Conservation (phyloP, 2,329 filamentous ascomycete species). For the Nothopassalora personata region DNA sequence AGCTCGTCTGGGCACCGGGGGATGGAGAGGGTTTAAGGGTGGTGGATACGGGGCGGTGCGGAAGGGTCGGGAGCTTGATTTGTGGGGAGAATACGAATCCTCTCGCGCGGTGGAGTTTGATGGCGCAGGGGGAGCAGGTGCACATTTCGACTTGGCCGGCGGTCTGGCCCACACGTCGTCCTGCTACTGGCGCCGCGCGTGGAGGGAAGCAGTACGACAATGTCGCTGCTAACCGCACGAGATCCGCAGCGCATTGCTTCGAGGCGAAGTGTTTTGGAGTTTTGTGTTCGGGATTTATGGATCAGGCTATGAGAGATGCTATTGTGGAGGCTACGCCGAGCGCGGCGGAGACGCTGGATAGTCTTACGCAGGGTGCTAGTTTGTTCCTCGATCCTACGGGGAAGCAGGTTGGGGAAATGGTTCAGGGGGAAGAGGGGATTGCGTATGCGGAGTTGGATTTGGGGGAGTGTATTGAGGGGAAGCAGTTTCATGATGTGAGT, state of each 20-base stretch:
- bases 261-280: constrained; percentile 55
- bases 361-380: constrained; percentile 42
- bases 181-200: not conserved
- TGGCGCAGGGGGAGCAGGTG: constrained; percentile 52
- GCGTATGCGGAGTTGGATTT: constrained; percentile 50
- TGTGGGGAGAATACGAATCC: constrained; percentile 57
- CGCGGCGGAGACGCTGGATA: constrained; percentile 32
- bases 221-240: constrained; percentile 47
- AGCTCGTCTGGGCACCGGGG: constrained; percentile 50
- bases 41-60: constrained; percentile 39
- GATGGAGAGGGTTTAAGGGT: constrained; percentile 49
- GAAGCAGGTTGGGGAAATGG: constrained; percentile 30
- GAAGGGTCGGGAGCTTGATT: constrained; percentile 48
- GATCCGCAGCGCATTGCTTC: constrained; percentile 53
- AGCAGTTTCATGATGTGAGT: constrained; percentile 52
- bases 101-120: constrained; percentile 48
- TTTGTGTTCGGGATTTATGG: constrained; percentile 44
- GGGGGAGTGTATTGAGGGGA: constrained; percentile 48
- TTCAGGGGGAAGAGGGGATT: constrained; percentile 47
- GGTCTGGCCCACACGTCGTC: constrained; percentile 46
- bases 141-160: constrained; percentile 54
- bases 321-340: constrained; percentile 27
- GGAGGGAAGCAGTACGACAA: constrained; percentile 48
- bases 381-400: constrained; percentile 52
- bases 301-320: constrained; percentile 23